A percentile compares a stretch with the other conserved stretches of the same genome.
These are phyloP conservation scores for Tetratostichococcus sp. DNA, from an alignment of 139 green algal species.

Conservation along the genomic window DNA sequence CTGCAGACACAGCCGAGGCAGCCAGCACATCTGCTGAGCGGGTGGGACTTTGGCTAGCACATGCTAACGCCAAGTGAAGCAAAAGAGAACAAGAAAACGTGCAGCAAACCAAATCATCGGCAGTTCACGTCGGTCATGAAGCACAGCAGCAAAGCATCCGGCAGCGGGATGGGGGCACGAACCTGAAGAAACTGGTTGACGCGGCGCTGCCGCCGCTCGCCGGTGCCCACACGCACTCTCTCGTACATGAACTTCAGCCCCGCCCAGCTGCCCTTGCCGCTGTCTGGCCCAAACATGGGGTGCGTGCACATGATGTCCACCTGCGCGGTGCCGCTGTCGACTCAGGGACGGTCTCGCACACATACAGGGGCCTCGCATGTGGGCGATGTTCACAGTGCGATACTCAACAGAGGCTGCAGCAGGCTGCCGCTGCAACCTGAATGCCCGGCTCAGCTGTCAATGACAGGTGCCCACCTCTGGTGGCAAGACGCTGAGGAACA, in stretches of 20 bases:
- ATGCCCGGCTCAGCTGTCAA: too few relatives aligned
- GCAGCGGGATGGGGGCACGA: background rate
- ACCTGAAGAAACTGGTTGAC: constrained; percentile 29
- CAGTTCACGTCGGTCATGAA: too few relatives aligned
- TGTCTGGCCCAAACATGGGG: constrained; percentile 99
- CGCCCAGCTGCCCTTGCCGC: constrained; percentile 78
- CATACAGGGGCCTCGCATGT: background rate
- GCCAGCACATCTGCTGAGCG: too few relatives aligned
- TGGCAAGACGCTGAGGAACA: constrained; percentile 75
- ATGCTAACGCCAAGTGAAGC: too few relatives aligned
- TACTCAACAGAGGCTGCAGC: too few relatives aligned
- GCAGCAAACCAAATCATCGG: too few relatives aligned
- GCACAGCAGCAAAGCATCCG: too few relatives aligned
- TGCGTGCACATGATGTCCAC: constrained; percentile 99
- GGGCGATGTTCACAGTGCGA: background rate
- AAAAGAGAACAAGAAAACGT: too few relatives aligned
- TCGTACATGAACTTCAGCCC: constrained; percentile 89
- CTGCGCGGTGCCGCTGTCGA: constrained; percentile 25
- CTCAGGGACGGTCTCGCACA: too few relatives aligned
- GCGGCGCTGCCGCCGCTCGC: constrained; percentile 21
- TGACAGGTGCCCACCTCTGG: constrained; percentile 63
- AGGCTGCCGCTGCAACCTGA: too few relatives aligned
- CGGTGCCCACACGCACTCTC: constrained; percentile 58
- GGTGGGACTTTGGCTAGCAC: too few relatives aligned
- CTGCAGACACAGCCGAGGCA: too few relatives aligned